phyloP scores from a whole-genome alignment of 1,284 basidiomycete species.

The Laetiporus sulphureus region DNA sequence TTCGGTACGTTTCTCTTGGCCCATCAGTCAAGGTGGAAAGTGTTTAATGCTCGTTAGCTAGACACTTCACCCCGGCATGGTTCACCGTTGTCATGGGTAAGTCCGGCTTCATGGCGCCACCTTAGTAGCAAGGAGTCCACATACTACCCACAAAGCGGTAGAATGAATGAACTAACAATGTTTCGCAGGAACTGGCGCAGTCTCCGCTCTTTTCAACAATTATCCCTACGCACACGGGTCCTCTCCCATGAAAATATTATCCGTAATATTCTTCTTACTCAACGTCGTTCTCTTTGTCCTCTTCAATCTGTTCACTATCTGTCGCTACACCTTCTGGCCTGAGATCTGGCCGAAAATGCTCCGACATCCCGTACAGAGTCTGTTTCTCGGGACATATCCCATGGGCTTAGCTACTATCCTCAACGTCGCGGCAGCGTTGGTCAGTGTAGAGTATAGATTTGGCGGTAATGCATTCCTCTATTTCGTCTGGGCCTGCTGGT shows the following conservation, averaged over 20 bases:
- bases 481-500: conserved; percentile 56
- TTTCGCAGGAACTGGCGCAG: conserved; percentile 28
- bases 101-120: neutral
- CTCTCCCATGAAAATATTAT: conserved; percentile 24
- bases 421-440: conserved; percentile 21
- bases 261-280: conserved; percentile 43
- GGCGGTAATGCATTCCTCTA: conserved; percentile 42
- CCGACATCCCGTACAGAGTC: conserved; percentile 46
- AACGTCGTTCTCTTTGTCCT: conserved; percentile 46
- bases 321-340: conserved; percentile 46
- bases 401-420: conserved; percentile 54
- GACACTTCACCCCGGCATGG: conserved; percentile 41
- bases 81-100: conserved; percentile 30
- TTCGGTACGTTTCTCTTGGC: neutral
- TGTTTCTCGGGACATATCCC: conserved; percentile 52
- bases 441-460: conserved; percentile 27
- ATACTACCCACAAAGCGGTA: neutral
- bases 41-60: conserved; percentile 9
- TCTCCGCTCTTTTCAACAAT: conserved; percentile 30
- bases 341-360: conserved; percentile 29
- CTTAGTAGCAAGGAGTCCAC: neutral
- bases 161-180: neutral
- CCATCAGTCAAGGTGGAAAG: neutral
- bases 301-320: conserved; percentile 33
- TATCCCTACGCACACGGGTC: conserved; percentile 32